Evolutionary conservation across 805 yeast genomes (phyloP), one percentile per base, ranked within the genome.

Genomic region (Hanseniaspora vineae): DNA sequence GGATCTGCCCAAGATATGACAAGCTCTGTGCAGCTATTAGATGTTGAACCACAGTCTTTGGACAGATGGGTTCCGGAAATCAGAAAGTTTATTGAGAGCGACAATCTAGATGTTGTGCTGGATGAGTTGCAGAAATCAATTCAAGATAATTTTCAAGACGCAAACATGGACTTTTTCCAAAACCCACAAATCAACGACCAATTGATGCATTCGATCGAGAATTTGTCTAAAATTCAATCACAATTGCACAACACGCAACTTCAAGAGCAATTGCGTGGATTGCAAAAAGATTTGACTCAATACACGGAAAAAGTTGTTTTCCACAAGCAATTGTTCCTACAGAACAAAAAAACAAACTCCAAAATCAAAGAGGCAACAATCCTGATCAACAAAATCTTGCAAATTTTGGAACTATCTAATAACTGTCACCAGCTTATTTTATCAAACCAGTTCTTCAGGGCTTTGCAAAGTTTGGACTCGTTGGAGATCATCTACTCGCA

Each of bases 351-450:
- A 53, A 75, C 82, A 6, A 71, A 78, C 15, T 67, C 68, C 46
- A 84, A 84, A 59, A 80, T 90, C 51, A 75, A 76, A 46, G 86
- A 84, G 54, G 81, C 95, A 0, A 76, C 76, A 8, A 71, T 75
- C 39, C 78, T 86, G 18, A 76, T 90, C 35, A 77, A 75, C 47
- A 72, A 80, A 45, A 83, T 95, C 54, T 69, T 89, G 20, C 87
- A 83, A 53, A 89, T 89, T 10, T 70, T 90, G 48, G 95, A 89
- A 58, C 74, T 84, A 54, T 84, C 95, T 14, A 89, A 88, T 64
- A 84, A 80, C 57, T 84, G 88, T 44, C 86, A 87, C 59, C 89
- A 84, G 39, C 68, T 89, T 58, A 82, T 87, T 51, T 29, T 42
- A 17, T 78, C 77, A 50, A 78, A 79, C 55, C 80, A 81, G 55